Conservation (phyloP, 768 basidiomycete genomes). For the Lactifluus echinatus region DNA sequence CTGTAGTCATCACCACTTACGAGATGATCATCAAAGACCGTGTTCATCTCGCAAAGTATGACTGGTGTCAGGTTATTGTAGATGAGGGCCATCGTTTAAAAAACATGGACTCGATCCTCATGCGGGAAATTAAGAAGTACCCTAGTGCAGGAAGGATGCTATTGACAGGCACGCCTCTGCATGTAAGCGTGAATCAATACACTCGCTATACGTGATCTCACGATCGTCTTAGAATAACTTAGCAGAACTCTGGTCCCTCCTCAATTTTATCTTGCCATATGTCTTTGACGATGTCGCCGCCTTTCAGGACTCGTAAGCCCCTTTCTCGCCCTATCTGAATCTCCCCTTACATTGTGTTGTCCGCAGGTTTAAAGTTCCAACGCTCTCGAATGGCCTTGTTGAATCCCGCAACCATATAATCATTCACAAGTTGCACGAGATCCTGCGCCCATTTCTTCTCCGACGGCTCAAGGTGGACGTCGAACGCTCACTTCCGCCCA, state of each 20-base stretch:
- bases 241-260: constrained; percentile 86
- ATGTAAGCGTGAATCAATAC: constrained; percentile 44
- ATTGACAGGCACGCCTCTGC: constrained; percentile 91
- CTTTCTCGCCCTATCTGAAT: not conserved
- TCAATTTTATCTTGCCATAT: constrained; percentile 93
- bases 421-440: constrained; percentile 74
- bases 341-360: not conserved
- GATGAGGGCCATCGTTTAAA: constrained; percentile 95
- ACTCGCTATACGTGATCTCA: not conserved
- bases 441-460: constrained; percentile 92
- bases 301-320: constrained; percentile 77
- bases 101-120: constrained; percentile 86
- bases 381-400: constrained; percentile 47
- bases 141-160: constrained; percentile 81
- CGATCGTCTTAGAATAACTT: constrained; percentile 70
- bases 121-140: constrained; percentile 85
- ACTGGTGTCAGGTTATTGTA: constrained; percentile 91
- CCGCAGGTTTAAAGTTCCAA: constrained; percentile 62
- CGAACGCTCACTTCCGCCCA: constrained; percentile 68
- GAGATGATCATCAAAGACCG: constrained; percentile 88
- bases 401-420: constrained; percentile 53
- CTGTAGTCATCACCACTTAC: constrained; percentile 85
- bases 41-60: constrained; percentile 50
- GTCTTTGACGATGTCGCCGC: constrained; percentile 84
- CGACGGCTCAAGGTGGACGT: constrained; percentile 90